Evolutionary conservation across 352 stramenopile genomes (phyloP).

Genomic region (Globisporangium cylindrosporum): DNA sequence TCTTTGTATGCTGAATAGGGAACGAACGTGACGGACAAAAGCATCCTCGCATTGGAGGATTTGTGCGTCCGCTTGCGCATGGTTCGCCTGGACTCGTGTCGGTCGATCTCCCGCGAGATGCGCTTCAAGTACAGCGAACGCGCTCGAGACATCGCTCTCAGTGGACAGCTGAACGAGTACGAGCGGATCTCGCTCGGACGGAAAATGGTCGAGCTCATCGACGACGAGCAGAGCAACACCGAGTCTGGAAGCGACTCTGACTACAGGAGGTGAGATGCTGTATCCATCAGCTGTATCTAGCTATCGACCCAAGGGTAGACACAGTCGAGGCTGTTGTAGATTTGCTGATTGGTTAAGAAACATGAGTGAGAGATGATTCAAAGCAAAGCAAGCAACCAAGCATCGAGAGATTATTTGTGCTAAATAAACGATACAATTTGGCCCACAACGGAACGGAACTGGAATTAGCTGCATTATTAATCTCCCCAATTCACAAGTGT

Average conservation of each 20-base stretch:
- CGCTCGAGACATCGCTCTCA: constrained; percentile 17
- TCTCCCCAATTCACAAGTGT: constrained; percentile 42
- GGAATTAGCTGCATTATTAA: constrained; percentile 61
- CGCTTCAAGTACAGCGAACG: constrained; percentile 38
- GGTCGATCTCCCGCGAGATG: constrained; percentile 52
- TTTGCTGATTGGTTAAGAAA: neutral
- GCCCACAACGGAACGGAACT: constrained; percentile 56
- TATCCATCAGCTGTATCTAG: neutral
- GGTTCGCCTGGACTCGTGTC: constrained; percentile 69
- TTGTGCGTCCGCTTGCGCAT: constrained; percentile 40
- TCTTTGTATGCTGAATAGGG: constrained; percentile 10
- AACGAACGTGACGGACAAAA: constrained; percentile 46
- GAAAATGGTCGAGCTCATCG: constrained; percentile 37
- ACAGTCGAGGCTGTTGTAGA: neutral
- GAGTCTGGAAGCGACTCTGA: constrained; percentile 28
- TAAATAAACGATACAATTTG: constrained; percentile 19
- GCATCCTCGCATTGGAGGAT: constrained; percentile 37
- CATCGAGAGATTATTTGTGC: neutral
- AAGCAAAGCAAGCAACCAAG: constrained; percentile 1
- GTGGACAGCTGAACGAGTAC: constrained; percentile 25
- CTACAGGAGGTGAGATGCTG: constrained; percentile 3
- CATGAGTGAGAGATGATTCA: constrained; percentile 12
- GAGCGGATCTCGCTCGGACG: constrained; percentile 35
- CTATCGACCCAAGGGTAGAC: neutral
- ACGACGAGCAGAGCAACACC: constrained; percentile 26